Evolutionary conservation across 371 early-diverging fungal genomes (phyloP).

Genomic region (Mucor plumbeus): DNA sequence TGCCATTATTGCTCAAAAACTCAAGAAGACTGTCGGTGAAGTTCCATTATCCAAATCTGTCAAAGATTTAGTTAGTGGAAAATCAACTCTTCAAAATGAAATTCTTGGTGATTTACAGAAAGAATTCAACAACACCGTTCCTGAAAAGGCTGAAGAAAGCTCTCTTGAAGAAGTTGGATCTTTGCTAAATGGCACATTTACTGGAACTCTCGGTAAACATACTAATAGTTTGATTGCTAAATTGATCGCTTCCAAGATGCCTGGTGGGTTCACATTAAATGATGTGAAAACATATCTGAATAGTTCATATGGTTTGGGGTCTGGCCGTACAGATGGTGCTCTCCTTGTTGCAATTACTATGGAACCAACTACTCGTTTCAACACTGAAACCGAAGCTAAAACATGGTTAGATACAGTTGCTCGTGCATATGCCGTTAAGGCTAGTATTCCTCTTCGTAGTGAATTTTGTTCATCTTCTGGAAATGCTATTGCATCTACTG

Average conservation of each 20-base stretch:
- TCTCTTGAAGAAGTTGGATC: slow-evolving; percentile 85
- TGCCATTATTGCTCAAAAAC: slow-evolving; percentile 89
- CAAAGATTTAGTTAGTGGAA: slow-evolving; percentile 94
- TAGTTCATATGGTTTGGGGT: slow-evolving; percentile 80
- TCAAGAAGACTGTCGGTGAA: slow-evolving; percentile 82
- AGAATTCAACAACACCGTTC: slow-evolving; percentile 86
- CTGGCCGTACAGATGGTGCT: slow-evolving; percentile 82
- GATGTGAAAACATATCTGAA: slow-evolving; percentile 77
- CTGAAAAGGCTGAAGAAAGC: slow-evolving; percentile 93
- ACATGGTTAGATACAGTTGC: slow-evolving; percentile 85
- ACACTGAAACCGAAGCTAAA: slow-evolving; percentile 84
- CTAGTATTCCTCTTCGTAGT: slow-evolving; percentile 81
- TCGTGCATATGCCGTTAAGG: slow-evolving; percentile 79
- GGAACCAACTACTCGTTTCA: slow-evolving; percentile 89
- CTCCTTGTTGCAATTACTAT: slow-evolving; percentile 83
- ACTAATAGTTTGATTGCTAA: slow-evolving; percentile 79
- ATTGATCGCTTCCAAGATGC: slow-evolving; percentile 90
- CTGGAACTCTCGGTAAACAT: slow-evolving; percentile 87
- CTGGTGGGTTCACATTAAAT: slow-evolving; percentile 88
- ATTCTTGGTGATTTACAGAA: slow-evolving; percentile 94
- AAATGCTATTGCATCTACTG: slow-evolving; percentile 65
- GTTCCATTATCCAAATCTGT: slow-evolving; percentile 81
- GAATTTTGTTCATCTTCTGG: slow-evolving; percentile 64
- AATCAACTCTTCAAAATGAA: slow-evolving; percentile 96
- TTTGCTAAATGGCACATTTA: slow-evolving; percentile 64